Evolutionary conservation across 805 yeast species (phyloP), one percentile per base, ranked within the genome.

Genomic region (Pichia californica): DNA sequence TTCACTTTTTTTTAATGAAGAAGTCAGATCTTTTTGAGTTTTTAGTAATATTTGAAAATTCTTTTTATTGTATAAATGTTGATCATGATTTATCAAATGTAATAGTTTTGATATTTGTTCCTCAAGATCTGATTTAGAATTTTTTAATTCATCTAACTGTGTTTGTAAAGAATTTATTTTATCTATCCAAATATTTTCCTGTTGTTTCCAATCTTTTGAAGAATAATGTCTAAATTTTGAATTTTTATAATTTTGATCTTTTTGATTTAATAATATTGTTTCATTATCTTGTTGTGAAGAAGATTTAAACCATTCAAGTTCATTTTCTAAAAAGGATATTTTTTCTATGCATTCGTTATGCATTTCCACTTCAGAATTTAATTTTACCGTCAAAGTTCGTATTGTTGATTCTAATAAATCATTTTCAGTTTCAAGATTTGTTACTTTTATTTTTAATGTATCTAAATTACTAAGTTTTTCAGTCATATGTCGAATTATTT

Each of bases 301-400:
- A 3, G 18, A 14, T 20, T 38, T 38, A 7, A 33, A 25, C 14
- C 38, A 19, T 7, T 32, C 41, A 13, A 42, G 10, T 25, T 58
- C 59, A 40, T 50, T 49, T 41, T 59, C 63, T 33, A 55, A 38
- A 16, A 48, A 28, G 4, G 63, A 60, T 29, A 56, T 33, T 26
- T 37, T 44, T 41, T 60, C 64, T 8, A 59, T 31, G 25, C 45
- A 41, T 18, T 48, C 50, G 36, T 53, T 52, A 3, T 51, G 40
- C 18, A 29, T 30, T n/a, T 53, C 58, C 9, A 36, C 40, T 16
- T 47, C 47, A 16, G 40, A 27, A 11, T 20, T 37, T 1, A 46
- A 29, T 7, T 46, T 23, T 7, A 47, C 34, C 27, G 44, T 41
- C 8, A 48, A 20, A 7, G 50, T 49, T n/a, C 63, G 47, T 14